Evolutionary conservation across 2,329 filamentous ascomycete species (phyloP).

Genomic region (Sporothrix sp.): DNA sequence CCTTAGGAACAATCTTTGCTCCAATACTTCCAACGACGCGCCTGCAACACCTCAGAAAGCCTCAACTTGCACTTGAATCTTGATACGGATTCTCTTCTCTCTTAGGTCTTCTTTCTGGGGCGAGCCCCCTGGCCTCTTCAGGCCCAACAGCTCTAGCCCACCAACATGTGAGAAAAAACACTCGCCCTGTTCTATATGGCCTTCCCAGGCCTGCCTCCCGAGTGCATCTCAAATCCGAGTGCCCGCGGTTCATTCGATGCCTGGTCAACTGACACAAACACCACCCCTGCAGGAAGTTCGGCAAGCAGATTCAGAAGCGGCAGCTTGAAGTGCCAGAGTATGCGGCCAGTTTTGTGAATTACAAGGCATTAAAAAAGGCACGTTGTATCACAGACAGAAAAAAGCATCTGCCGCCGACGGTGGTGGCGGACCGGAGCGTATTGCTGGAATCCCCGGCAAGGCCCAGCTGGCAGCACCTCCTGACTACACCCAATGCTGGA

Average conservation of each 20-base stretch:
- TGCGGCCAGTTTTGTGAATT: slow-evolving; percentile 97
- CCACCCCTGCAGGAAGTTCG: slow-evolving; percentile 79
- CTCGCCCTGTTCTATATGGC: not conserved
- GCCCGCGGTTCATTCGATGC: too few species aligned
- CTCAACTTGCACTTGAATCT: too few species aligned
- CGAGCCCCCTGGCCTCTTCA: slow-evolving; percentile 8
- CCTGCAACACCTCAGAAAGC: too few species aligned
- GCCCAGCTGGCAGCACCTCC: too few species aligned
- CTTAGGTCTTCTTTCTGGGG: not conserved
- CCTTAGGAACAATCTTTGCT: not conserved
- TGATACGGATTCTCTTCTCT: too few species aligned
- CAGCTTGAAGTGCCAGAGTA: slow-evolving; percentile 99
- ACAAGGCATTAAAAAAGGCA: slow-evolving; percentile 96
- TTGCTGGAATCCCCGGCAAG: too few species aligned
- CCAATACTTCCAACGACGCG: too few species aligned
- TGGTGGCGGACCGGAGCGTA: not conserved
- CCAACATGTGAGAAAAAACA: slow-evolving; percentile 27
- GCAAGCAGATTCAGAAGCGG: slow-evolving; percentile 97
- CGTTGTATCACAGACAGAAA: not conserved
- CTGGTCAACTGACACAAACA: not conserved
- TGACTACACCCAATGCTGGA: too few species aligned
- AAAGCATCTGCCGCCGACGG: not conserved
- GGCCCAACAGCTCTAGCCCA: slow-evolving; percentile 18
- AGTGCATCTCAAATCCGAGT: not conserved
- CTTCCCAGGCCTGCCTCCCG: not conserved